phyloP scores from a whole-genome alignment of 164 flowering plant species.

The Chimonanthus salicifolius region DNA sequence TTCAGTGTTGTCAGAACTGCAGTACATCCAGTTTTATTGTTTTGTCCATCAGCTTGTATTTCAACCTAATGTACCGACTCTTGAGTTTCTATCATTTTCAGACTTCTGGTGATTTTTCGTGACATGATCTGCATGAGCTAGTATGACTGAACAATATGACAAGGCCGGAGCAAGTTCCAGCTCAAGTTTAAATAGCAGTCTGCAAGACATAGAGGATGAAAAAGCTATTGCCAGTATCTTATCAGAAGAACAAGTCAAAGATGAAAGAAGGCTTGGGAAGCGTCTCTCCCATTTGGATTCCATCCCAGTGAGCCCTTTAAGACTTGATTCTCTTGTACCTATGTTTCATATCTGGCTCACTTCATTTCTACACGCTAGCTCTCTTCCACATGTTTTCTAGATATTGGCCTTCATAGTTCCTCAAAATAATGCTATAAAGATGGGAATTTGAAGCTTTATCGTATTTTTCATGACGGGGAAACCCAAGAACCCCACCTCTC shows the following conservation, averaged over 20 bases:
- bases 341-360: not conserved
- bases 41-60: not conserved
- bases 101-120: slow-evolving; percentile 6
- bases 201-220: slow-evolving; percentile 29
- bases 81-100: not conserved
- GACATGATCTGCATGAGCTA: slow-evolving; percentile 15
- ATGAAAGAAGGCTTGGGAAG: slow-evolving; percentile 25
- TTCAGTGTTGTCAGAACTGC: not conserved
- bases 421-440: no score
- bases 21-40: not conserved
- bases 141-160: slow-evolving; percentile 34
- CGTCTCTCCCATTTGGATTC: slow-evolving; percentile 34
- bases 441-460: no score
- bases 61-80: not conserved
- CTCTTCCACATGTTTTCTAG: no score
- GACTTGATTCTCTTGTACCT: not conserved
- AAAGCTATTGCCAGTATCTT: slow-evolving; percentile 24
- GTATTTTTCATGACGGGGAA: no score
- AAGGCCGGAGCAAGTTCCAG: slow-evolving; percentile 33
- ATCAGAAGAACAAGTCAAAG: slow-evolving; percentile 16
- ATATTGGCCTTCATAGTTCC: no score
- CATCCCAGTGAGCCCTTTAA: slow-evolving; percentile 25
- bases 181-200: slow-evolving; percentile 26
- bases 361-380: not conserved
- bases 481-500: no score